phyloP scores from a whole-genome alignment of 352 stramenopile genomes.

The Phytophthora tentaculata region DNA sequence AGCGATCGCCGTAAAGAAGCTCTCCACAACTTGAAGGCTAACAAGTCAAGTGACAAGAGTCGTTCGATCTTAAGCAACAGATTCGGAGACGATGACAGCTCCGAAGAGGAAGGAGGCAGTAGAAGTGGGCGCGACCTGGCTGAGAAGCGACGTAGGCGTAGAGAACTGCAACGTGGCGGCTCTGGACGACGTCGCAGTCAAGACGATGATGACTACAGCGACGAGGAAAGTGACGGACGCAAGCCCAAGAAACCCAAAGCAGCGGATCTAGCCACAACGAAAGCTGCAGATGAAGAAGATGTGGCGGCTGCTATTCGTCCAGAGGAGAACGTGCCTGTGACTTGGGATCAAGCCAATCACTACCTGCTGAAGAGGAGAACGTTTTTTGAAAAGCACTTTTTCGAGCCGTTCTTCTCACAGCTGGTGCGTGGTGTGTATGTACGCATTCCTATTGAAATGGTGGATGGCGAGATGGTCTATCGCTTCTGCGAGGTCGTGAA shows the following conservation, averaged over 20 bases:
- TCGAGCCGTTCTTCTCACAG: constrained; percentile 86
- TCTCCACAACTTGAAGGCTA: constrained; percentile 78
- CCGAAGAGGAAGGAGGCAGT: constrained; percentile 48
- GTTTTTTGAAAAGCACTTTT: constrained; percentile 90
- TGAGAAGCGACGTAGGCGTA: constrained; percentile 77
- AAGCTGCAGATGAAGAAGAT: constrained; percentile 54
- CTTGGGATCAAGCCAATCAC: constrained; percentile 77
- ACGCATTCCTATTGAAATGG: constrained; percentile 68
- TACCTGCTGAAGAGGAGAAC: constrained; percentile 76
- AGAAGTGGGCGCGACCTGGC: constrained; percentile 62
- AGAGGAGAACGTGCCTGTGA: constrained; percentile 76
- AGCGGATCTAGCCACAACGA: constrained; percentile 39
- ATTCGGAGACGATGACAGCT: constrained; percentile 66
- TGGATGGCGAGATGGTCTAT: constrained; percentile 84
- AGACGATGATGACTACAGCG: constrained; percentile 50
- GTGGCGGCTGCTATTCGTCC: constrained; percentile 47
- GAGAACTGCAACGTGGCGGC: constrained; percentile 69
- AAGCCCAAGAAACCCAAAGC: constrained; percentile 39
- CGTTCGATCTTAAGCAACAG: constrained; percentile 83
- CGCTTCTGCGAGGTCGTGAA: constrained; percentile 84
- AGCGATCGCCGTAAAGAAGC: constrained; percentile 82
- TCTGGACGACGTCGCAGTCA: constrained; percentile 30
- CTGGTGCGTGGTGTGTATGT: constrained; percentile 81
- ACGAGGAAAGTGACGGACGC: constrained; percentile 46
- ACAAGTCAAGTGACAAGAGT: constrained; percentile 77